phyloP scores from a whole-genome alignment of 1,284 basidiomycete genomes.

The Ceratobasidium sp. region DNA sequence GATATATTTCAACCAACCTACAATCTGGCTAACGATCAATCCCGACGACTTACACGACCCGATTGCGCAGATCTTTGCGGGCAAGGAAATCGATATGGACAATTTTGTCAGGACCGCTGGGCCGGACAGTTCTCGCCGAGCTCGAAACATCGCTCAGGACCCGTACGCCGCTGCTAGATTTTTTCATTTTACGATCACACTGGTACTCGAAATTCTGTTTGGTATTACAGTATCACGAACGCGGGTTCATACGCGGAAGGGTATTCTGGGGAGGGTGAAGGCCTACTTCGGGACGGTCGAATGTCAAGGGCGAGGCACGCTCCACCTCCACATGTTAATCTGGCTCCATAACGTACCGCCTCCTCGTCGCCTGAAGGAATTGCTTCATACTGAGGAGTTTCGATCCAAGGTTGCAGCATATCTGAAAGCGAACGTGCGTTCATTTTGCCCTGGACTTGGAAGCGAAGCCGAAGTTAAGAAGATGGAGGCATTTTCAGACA shows the following conservation, averaged over 20 bases:
- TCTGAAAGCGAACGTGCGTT: constrained; percentile 6
- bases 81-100: constrained; percentile 61
- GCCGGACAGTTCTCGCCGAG: constrained; percentile 53
- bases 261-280: constrained; percentile 52
- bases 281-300: constrained; percentile 57
- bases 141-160: constrained; percentile 58
- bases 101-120: constrained; percentile 54
- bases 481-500: constrained; percentile 22
- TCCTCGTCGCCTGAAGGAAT: background rate
- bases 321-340: constrained; percentile 56
- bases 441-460: constrained; percentile 35
- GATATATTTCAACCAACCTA: constrained; percentile 49
- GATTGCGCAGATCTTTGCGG: constrained; percentile 60
- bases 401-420: background rate
- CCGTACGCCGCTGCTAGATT: constrained; percentile 61
- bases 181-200: constrained; percentile 60
- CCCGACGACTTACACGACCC: constrained; percentile 56
- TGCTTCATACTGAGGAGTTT: constrained; percentile 23
- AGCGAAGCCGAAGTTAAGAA: constrained; percentile 2
- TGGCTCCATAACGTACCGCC: constrained; percentile 50
- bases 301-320: constrained; percentile 55
- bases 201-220: constrained; percentile 58
- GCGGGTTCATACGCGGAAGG: constrained; percentile 51
- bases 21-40: constrained; percentile 56
- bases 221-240: constrained; percentile 54